Base-by-base conservation (phyloP, 2,329 filamentous ascomycete species). In the Metarhizium brunneum region DNA sequence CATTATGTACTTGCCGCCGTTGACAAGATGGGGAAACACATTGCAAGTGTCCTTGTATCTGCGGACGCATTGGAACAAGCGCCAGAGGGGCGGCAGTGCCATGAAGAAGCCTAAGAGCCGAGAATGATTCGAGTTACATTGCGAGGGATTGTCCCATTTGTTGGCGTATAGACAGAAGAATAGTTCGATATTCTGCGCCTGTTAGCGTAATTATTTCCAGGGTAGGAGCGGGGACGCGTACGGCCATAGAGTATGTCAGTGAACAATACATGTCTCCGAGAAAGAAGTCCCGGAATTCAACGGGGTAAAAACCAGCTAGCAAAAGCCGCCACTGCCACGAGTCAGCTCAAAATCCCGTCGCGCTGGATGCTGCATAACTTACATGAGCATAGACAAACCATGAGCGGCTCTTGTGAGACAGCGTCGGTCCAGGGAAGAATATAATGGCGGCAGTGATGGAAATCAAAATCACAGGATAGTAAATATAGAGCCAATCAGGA, bases 201-300 rank as follows among this genome's bases (percentile, higher is more conserved):
- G 45, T 48, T 14, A 48, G 45, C 10, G 10, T 4, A 14, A 8
- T 45, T 6, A 6, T 13, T 4, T 30, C 8, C 20, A 16, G 2
- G 25, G 2, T n/a, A 50, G 25, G n/a, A 29, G 53, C 5, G 38
- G 14, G 1, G 1, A 2, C 11, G 82, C 87, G 75, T 78, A 92
- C 89, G 58, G 89, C 87, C 71, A 90, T 89, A 16, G 87, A 82
- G 70, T 99, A 99, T 6, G 92, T 95, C 55, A 95, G 77, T 2
- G 94, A 97, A 71, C 92, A 97, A 70, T 95, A 96, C 78, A 97
- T 96, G 68, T 99, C 94, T 53, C 94, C 94, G 0, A 97, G 80
- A 71, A 96, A 97, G 73, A 99, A 97, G 71, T 99, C 94, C 56
- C 92, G 84, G 69, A 97, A 99, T 68, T 97, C 92, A 52, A 99